phyloP scores from a whole-genome alignment of 805 yeast genomes.

The Starmerella powellii region DNA sequence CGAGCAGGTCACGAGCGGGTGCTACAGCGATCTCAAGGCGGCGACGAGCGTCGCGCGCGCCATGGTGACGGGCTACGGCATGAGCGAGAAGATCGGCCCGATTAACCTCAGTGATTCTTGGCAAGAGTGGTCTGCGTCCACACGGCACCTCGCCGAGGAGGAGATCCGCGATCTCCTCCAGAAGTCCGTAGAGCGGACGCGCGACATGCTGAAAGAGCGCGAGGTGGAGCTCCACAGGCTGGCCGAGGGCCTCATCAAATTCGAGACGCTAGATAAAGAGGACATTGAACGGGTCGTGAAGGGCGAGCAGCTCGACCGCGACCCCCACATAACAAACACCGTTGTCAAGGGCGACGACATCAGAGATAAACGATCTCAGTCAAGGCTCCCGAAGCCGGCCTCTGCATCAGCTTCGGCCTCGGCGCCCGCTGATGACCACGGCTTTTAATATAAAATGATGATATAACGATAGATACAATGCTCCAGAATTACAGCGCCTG shows the following conservation, averaged over 20 bases:
- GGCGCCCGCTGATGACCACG: background rate
- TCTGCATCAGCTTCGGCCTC: slow-evolving; percentile 3
- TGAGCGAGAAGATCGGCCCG: slow-evolving; percentile 91
- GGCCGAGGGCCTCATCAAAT: slow-evolving; percentile 87
- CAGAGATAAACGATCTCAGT: slow-evolving; percentile 20
- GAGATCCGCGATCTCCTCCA: slow-evolving; percentile 71
- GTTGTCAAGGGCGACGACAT: slow-evolving; percentile 43
- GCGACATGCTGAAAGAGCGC: slow-evolving; percentile 49
- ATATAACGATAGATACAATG: background rate
- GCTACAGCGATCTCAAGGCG: slow-evolving; percentile 76
- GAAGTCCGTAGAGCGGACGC: slow-evolving; percentile 68
- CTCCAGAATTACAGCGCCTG: no score
- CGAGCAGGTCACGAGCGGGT: slow-evolving; percentile 89
- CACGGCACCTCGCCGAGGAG: slow-evolving; percentile 82
- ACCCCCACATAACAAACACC: slow-evolving; percentile 60
- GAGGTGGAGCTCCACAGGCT: slow-evolving; percentile 65
- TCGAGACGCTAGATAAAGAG: slow-evolving; percentile 82
- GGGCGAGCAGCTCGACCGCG: slow-evolving; percentile 64
- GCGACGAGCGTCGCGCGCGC: slow-evolving; percentile 93
- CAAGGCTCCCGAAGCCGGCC: slow-evolving; percentile 5
- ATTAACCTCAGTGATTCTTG: slow-evolving; percentile 79
- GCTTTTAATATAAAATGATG: background rate
- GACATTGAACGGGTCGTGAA: slow-evolving; percentile 78
- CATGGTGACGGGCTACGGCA: slow-evolving; percentile 94
- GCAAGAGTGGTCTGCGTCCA: slow-evolving; percentile 86